Evolutionary conservation across 2,329 filamentous ascomycete genomes (phyloP).

Genomic region (Phialocephala sp.): DNA sequence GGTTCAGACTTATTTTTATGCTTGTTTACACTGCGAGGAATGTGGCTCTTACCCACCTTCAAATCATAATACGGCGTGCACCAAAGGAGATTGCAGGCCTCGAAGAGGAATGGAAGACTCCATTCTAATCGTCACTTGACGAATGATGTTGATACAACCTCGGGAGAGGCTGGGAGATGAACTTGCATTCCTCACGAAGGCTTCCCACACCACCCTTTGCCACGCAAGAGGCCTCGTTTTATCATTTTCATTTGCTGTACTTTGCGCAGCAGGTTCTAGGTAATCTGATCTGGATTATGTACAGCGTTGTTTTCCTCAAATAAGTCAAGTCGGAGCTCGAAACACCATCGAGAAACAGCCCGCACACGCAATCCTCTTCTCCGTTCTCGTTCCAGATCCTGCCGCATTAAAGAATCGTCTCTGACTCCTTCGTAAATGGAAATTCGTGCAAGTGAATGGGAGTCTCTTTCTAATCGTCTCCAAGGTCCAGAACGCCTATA

Average conservation of each 20-base stretch:
- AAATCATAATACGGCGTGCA: background rate
- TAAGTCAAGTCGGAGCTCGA: background rate
- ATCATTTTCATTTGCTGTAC: background rate
- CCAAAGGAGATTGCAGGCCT: slow-evolving; percentile 12
- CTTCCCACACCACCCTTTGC: background rate
- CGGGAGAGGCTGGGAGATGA: background rate
- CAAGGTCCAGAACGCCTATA: slow-evolving; percentile 46
- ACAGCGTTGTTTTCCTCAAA: background rate
- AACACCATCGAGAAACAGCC: background rate
- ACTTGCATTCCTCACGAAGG: slow-evolving; percentile 2
- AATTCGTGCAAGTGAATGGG: slow-evolving; percentile 23
- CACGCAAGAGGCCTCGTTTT: background rate
- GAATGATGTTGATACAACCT: background rate
- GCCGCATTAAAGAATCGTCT: background rate
- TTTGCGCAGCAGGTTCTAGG: slow-evolving; percentile 12
- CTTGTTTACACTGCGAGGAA: slow-evolving; percentile 20
- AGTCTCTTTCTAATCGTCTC: slow-evolving; percentile 22
- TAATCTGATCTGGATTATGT: background rate
- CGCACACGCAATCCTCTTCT: background rate
- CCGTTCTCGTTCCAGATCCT: background rate
- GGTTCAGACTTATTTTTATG: background rate
- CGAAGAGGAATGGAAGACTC: slow-evolving; percentile 14
- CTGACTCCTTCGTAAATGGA: background rate
- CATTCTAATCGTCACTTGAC: slow-evolving; percentile 16
- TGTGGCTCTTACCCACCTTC: background rate